phyloP scores from a whole-genome alignment of 352 stramenopile species.

The Pythium monospermum region DNA sequence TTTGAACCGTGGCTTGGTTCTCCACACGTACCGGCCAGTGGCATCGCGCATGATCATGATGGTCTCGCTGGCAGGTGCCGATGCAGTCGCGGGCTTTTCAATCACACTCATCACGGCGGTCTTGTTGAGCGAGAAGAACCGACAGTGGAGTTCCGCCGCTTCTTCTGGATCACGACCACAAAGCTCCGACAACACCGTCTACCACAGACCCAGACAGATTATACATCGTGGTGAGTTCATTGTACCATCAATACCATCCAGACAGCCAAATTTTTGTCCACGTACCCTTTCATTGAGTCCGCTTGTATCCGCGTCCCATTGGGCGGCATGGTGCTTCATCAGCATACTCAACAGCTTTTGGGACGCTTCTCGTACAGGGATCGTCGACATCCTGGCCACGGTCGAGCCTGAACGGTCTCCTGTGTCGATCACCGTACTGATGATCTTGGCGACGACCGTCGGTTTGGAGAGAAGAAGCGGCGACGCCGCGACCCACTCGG shows the following conservation, averaged over 20 bases:
- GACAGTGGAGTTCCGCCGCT: constrained; percentile 51
- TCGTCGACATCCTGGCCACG: constrained; percentile 37
- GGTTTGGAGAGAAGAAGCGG: constrained; percentile 70
- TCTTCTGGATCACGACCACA: constrained; percentile 34
- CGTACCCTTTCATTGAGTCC: constrained; percentile 59
- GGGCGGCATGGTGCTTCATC: constrained; percentile 84
- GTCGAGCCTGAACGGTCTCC: constrained; percentile 69
- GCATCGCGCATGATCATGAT: constrained; percentile 78
- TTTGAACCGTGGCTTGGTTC: constrained; percentile 58
- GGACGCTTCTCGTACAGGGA: constrained; percentile 62
- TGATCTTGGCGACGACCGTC: constrained; percentile 74
- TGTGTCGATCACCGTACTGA: constrained; percentile 74
- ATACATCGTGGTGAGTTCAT: not conserved
- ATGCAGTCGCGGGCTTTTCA: constrained; percentile 51
- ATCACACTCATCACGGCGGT: constrained; percentile 75
- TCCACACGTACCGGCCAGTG: constrained; percentile 76
- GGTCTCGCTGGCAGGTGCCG: constrained; percentile 32
- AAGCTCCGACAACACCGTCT: constrained; percentile 56
- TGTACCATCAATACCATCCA: not conserved
- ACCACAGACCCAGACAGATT: constrained; percentile 3
- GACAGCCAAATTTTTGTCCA: not conserved
- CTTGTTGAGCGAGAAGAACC: constrained; percentile 83
- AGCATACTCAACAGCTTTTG: constrained; percentile 82
- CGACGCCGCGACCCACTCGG: constrained; percentile 78
- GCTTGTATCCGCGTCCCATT: constrained; percentile 32